Conservation (phyloP, 2,329 filamentous ascomycete species). For the Ophiostoma ulmi region DNA sequence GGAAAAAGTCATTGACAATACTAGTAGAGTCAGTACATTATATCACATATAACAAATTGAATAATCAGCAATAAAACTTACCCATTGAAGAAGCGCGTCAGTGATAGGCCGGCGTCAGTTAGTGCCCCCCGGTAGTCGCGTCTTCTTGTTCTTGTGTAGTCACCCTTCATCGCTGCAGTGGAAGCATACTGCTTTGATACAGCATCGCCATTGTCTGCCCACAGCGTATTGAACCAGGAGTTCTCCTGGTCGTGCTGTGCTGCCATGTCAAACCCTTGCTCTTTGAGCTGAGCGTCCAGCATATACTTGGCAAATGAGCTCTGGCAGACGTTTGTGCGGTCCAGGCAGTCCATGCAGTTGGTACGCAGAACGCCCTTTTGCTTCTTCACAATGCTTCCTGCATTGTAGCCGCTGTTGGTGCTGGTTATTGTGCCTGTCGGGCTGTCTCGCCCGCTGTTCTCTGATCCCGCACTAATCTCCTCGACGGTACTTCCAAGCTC, state of each 20-base stretch:
- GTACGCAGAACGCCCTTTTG: constrained; percentile 81
- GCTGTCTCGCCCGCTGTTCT: neutral
- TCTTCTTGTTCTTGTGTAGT: constrained; percentile 88
- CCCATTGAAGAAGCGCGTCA: constrained; percentile 70
- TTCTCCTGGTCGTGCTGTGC: constrained; percentile 72
- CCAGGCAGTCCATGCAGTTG: constrained; percentile 98
- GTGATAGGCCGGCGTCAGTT: constrained; percentile 82
- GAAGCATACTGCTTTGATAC: constrained; percentile 95
- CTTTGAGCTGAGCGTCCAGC: constrained; percentile 71
- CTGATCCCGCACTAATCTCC: constrained; percentile 30
- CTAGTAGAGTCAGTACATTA: constrained; percentile 44
- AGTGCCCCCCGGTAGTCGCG: constrained; percentile 85
- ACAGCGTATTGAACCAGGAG: constrained; percentile 90
- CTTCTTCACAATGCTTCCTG: constrained; percentile 35
- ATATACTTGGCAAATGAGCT: constrained; percentile 82
- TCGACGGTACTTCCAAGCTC: constrained; percentile 65
- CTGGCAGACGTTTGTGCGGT: constrained; percentile 93
- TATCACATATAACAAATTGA: constrained; percentile 24
- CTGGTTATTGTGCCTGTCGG: constrained; percentile 4
- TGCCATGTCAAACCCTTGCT: constrained; percentile 70
- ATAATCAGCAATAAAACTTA: constrained; percentile 35
- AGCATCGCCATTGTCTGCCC: constrained; percentile 96
- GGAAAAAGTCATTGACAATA: constrained; percentile 96
- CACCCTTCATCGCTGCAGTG: constrained; percentile 91
- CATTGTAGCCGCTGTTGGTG: constrained; percentile 25